phyloP scores from a whole-genome alignment of 2,329 filamentous ascomycete species.

The Botrytis aclada region DNA sequence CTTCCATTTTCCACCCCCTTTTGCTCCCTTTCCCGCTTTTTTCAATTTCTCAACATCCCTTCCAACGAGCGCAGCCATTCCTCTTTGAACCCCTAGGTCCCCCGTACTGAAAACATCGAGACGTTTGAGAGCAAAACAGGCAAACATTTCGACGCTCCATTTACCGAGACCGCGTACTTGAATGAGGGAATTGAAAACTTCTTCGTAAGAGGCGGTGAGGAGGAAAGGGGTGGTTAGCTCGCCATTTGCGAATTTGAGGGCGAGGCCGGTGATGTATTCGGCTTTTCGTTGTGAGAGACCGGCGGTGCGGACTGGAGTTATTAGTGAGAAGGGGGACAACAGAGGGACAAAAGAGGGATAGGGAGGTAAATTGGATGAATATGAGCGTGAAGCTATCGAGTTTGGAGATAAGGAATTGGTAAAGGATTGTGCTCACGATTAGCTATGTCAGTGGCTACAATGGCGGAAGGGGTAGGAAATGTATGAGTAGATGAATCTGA shows the following conservation, averaged over 20 bases:
- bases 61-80: constrained; percentile 85
- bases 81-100: constrained; percentile 88
- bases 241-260: constrained; percentile 72
- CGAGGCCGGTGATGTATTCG: constrained; percentile 86
- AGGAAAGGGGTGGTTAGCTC: constrained; percentile 76
- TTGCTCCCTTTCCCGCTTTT: constrained; percentile 54
- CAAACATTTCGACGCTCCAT: constrained; percentile 98
- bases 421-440: neutral
- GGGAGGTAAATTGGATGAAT: constrained; percentile 51
- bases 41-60: constrained; percentile 83
- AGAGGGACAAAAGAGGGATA: constrained; percentile 68
- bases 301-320: constrained; percentile 72
- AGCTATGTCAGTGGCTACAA: constrained; percentile 61
- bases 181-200: constrained; percentile 76
- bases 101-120: constrained; percentile 92
- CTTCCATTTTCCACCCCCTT: constrained; percentile 76
- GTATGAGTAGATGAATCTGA: constrained; percentile 32
- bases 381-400: neutral
- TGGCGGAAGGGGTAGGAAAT: constrained; percentile 76
- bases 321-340: constrained; percentile 59
- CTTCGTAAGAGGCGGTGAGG: constrained; percentile 76
- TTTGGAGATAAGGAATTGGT: neutral
- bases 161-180: constrained; percentile 82
- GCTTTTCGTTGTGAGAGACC: constrained; percentile 93
- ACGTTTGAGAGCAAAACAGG: constrained; percentile 88